Percentiles rank a stretch among this genome's conserved stretches.
Evolutionary conservation across 352 stramenopile species (phyloP).

Genomic region (Nothophytophthora sp.): DNA sequence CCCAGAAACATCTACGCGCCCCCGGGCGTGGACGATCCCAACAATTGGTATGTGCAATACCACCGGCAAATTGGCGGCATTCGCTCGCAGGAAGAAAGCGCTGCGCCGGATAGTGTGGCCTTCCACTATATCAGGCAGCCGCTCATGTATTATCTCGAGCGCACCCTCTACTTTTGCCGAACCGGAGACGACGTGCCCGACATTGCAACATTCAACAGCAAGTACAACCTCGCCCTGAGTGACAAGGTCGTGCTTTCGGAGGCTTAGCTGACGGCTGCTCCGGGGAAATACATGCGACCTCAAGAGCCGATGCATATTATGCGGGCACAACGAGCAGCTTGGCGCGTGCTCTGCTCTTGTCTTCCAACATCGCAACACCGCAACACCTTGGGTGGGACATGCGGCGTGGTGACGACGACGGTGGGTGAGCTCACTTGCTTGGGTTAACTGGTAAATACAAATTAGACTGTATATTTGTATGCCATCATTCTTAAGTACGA

Average conservation of each 20-base stretch:
- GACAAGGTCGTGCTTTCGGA: not conserved
- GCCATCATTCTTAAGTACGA: not conserved
- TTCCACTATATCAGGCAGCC: slow-evolving; percentile 69
- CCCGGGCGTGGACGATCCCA: slow-evolving; percentile 30
- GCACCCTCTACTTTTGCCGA: slow-evolving; percentile 65
- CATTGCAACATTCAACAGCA: slow-evolving; percentile 28
- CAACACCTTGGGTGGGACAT: too few relatives aligned
- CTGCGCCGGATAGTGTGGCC: slow-evolving; percentile 58
- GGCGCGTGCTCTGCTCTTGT: too few relatives aligned
- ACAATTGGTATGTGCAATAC: slow-evolving; percentile 68
- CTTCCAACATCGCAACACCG: too few relatives aligned
- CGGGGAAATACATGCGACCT: too few relatives aligned
- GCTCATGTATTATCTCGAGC: slow-evolving; percentile 78
- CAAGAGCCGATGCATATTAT: too few relatives aligned
- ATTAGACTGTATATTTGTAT: too few relatives aligned
- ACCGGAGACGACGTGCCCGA: slow-evolving; percentile 32
- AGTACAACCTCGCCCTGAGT: not conserved
- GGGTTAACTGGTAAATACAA: too few relatives aligned
- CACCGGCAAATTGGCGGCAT: slow-evolving; percentile 63
- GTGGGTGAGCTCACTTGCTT: not conserved
- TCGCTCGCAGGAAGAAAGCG: slow-evolving; percentile 37
- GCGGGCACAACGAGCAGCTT: too few relatives aligned
- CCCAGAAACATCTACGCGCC: slow-evolving; percentile 41
- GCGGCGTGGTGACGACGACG: too few relatives aligned
- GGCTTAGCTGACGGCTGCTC: too few relatives aligned